These are phyloP conservation scores for Magnusiomyces fungicola DNA, from an alignment of 1,139 yeast genomes.

Conservation along the genomic window DNA sequence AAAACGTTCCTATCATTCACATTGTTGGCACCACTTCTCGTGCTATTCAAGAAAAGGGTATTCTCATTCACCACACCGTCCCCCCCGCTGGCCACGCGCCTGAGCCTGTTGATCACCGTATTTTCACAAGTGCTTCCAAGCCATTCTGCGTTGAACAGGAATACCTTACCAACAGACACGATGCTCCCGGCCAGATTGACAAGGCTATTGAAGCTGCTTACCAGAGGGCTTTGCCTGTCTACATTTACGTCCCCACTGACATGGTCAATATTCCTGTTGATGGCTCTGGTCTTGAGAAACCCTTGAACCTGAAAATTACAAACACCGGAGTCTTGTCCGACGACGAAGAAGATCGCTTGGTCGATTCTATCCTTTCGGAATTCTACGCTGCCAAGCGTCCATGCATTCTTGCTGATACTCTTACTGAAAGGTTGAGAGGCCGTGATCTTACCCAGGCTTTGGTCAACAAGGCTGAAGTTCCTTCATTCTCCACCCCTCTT, in stretches of 20 bases:
- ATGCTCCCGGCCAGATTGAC: constrained; percentile 56
- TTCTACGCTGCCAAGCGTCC: constrained; percentile 51
- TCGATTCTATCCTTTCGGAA: constrained; percentile 41
- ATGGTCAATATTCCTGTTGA: constrained; percentile 48
- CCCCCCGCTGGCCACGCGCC: constrained; percentile 38
- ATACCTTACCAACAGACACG: constrained; percentile 42
- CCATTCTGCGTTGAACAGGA: constrained; percentile 55
- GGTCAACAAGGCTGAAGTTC: constrained; percentile 40
- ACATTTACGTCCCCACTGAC: constrained; percentile 67
- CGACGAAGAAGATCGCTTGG: constrained; percentile 35
- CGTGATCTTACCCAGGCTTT: constrained; percentile 40
- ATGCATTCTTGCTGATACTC: constrained; percentile 57
- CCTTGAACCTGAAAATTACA: constrained; percentile 26
- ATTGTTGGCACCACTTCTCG: constrained; percentile 72
- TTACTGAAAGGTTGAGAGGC: constrained; percentile 50
- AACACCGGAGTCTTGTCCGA: constrained; percentile 17
- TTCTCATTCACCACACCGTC: constrained; percentile 58
- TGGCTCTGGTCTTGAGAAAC: constrained; percentile 31
- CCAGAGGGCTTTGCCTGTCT: constrained; percentile 66
- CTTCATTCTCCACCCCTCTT: constrained; percentile 41
- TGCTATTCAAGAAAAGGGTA: constrained; percentile 34
- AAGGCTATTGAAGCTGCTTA: constrained; percentile 51
- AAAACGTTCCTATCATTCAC: constrained; percentile 69
- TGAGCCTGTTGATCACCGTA: constrained; percentile 51
- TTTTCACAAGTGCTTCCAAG: constrained; percentile 55